Evolutionary conservation across 73 alveolate genomes (phyloP).

Genomic region (Urostyla sp.): DNA sequence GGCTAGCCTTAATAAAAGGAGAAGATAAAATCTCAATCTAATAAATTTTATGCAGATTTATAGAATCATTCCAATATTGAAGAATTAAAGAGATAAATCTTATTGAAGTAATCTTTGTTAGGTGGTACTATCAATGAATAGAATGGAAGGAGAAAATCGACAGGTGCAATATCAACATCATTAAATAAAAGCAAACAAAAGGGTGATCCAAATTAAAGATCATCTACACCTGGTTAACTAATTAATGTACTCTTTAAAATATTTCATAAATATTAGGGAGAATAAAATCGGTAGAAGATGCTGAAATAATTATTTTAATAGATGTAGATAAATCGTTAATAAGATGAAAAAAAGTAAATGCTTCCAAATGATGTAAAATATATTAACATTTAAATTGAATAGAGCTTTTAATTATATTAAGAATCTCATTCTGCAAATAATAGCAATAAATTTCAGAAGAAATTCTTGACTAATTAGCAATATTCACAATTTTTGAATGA

Average conservation of each 20-base stretch:
- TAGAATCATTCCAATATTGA: neutral
- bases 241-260: too few species aligned
- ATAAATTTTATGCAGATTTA: neutral
- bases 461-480: too few species aligned
- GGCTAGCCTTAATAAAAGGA: too few species aligned
- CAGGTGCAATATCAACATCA: neutral
- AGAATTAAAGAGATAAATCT: slow-evolving; percentile 39
- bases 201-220: slow-evolving; percentile 41
- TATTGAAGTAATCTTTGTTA: slow-evolving; percentile 6
- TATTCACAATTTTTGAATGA: too few species aligned
- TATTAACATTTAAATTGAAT: neutral
- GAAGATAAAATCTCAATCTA: too few species aligned
- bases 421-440: too few species aligned
- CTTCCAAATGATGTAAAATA: neutral
- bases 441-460: too few species aligned
- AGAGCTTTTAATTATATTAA: too few species aligned
- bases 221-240: slow-evolving; percentile 57
- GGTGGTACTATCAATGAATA: slow-evolving; percentile 17
- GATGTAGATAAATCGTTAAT: neutral
- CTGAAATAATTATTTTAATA: neutral
- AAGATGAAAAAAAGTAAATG: neutral
- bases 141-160: slow-evolving; percentile 30
- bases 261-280: too few species aligned
- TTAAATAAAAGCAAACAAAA: neutral
- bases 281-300: neutral